A percentile compares a stretch with the other conserved stretches of the same genome.
Evolutionary conservation across 176 grass and related monocot genomes (phyloP).

Genomic region (Aegilops longissima): DNA sequence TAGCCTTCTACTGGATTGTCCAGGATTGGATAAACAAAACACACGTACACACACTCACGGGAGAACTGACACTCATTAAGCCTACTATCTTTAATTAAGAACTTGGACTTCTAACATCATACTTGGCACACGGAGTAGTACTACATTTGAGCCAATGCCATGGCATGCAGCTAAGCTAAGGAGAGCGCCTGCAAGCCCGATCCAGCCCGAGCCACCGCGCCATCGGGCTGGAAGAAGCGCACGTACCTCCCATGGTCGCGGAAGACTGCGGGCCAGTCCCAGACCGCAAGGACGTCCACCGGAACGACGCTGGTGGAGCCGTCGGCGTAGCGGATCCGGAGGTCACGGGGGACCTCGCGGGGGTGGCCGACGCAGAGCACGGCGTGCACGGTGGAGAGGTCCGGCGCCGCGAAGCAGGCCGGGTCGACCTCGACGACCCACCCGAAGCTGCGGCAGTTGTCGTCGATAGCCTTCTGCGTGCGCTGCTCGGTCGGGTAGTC

Average conservation of each 20-base stretch:
- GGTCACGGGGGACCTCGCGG: not conserved
- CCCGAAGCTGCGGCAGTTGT: not conserved
- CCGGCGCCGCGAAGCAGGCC: not conserved
- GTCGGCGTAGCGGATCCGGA: not conserved
- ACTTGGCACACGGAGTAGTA: not conserved
- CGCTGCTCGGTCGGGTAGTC: conserved; percentile 11
- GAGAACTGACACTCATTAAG: too few species aligned
- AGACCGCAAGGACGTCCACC: not conserved
- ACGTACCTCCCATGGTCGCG: conserved; percentile 16
- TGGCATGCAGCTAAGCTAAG: not conserved
- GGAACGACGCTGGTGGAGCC: not conserved
- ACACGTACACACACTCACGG: too few species aligned
- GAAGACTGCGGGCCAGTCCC: not conserved
- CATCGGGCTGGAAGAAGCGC: not conserved
- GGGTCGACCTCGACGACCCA: not conserved
- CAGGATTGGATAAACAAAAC: too few species aligned
- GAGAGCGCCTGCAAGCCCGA: not conserved
- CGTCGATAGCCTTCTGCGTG: not conserved
- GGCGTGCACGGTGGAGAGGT: not conserved
- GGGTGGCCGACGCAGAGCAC: not conserved
- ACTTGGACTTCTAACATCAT: not conserved
- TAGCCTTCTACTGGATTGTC: too few species aligned
- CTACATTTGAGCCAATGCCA: not conserved
- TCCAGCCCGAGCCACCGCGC: too few species aligned
- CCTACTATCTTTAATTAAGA: not conserved